Conservation (phyloP, 2,329 filamentous ascomycete species). For the Mycosphaerella arachidis region DNA sequence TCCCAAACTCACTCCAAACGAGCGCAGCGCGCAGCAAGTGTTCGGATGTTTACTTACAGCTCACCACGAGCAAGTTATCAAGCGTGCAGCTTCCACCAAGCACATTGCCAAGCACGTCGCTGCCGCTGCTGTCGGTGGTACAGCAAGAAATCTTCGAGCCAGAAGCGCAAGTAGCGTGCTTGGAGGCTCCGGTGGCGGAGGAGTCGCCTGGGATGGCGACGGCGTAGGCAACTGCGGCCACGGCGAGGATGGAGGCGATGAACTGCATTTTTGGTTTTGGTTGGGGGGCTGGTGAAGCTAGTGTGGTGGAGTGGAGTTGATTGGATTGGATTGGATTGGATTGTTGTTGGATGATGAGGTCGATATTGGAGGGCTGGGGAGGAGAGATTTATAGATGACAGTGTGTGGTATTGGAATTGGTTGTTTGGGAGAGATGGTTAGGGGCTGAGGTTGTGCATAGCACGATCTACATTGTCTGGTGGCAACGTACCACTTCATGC, state of each 20-base stretch:
- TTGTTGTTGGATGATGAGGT: background rate
- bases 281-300: background rate
- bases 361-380: background rate
- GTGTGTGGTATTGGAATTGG: background rate
- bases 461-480: background rate
- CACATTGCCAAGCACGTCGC: background rate
- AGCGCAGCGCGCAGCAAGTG: too few species aligned
- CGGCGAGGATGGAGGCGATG: constrained; percentile 13
- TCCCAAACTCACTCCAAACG: too few species aligned
- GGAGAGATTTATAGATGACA: background rate
- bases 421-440: background rate
- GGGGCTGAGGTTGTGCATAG: background rate
- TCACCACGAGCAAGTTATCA: background rate
- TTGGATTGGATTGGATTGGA: background rate
- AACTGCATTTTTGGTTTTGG: constrained; percentile 19
- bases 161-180: background rate
- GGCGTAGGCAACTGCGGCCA: constrained; percentile 13
- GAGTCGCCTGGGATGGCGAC: background rate
- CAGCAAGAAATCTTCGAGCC: background rate
- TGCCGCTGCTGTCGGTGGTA: constrained; percentile 2
- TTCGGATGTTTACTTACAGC: background rate
- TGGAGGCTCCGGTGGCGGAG: background rate
- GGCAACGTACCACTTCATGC: background rate
- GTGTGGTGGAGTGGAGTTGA: background rate
- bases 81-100: constrained; percentile 4